Base-by-base conservation (phyloP, 2,329 filamentous ascomycete genomes). In the Sordariomycetes sp. region DNA sequence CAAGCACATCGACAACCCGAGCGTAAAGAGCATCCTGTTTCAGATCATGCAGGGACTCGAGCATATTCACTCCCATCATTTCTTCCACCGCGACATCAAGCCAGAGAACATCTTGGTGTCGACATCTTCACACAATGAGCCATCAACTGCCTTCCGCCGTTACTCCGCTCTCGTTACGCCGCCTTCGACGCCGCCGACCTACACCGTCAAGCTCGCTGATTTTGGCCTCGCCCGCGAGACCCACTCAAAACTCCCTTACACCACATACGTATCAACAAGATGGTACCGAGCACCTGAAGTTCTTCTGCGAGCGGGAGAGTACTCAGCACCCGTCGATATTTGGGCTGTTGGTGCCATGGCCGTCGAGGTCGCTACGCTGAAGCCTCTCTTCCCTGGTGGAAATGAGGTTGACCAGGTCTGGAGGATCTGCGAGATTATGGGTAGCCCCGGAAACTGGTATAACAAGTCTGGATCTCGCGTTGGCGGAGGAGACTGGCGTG, bases 351-450 rank as follows among this genome's bases (percentile, higher is more conserved):
- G 92, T 49, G 92, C 92, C 15, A 98, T 98, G 92, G 92, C 92
- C 6, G 92, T 98, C 9, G 92, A 98, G 57, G 84, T 98, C 42
- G 92, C 92, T 18, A 98, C 92, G 0, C 58, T 98, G 38, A 98
- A 96, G 66, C 92, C 92, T 14, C 67, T 98, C 9, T 98, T 98
- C 68, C 92, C 92, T 9, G 92, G 92, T 47, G 86, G 87, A 51
- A 98, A 98, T 54, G 92, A 98, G 64, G 92, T 98, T 2, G 92
- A 98, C 48, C 92, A 98, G 58, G 92, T 98, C 2, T 98, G 92
- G 92, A 81, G 92, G 46, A 86, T 98, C 0, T 98, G 92, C 54
- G 92, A 98, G 57, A 94, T 98, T 38, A 98, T 98, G 92, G 92
- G 92, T 32, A 96, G 90, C 63, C 92, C 92, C 3, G 92, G 92